Base-by-base conservation (phyloP, 768 basidiomycete species). In the Amanita inopinata region DNA sequence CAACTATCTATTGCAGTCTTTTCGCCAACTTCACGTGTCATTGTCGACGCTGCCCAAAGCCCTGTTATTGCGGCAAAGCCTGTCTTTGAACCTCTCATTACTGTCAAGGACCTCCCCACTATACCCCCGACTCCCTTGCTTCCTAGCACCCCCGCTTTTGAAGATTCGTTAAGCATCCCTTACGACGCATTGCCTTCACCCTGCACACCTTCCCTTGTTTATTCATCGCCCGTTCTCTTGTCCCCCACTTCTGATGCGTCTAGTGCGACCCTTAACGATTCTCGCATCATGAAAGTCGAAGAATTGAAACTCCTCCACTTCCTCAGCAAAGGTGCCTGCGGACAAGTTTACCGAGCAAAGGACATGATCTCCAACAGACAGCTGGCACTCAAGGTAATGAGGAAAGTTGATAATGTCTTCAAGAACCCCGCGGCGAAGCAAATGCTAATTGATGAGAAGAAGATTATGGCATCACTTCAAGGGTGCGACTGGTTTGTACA, bases 321-420 rank as follows among this genome's bases (percentile, higher is more conserved):
- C 38, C 44, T 62, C 12, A 55, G 59, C 31, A 54, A 53, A 31
- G 61, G 60, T 1, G 50, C 55, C 9, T 51, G 49, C 17, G 56
- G 57, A 17, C 52, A 53, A 37, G 58, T 61, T 5, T 62, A 55
- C 35, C 49, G 51, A 33, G 57, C 53, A 46, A 53, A 49, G 31
- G 53, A 61, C 38, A 48, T 36, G 6, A 46, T 53, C 6, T 49
- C 58, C 5, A 49, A 46, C 18, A 46, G 39, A 17, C 51, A 46
- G 24, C 28, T 57, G 28, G 61, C 61, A 3, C 44, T 63, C 10
- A 63, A 63, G 48, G 55, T 63, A 12, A 52, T 61, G n/a, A 42
- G 47, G 12, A 56, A 58, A 36, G 40, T 33, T 11, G 38, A 45
- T 14, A 48, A 43, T 8, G 44, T 57, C 6, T 35, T 58, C 4